A percentile compares a stretch with the other conserved stretches of the same genome.
These are phyloP conservation scores for Russula sp. DNA, from an alignment of 768 basidiomycete species.

Conservation along the genomic window DNA sequence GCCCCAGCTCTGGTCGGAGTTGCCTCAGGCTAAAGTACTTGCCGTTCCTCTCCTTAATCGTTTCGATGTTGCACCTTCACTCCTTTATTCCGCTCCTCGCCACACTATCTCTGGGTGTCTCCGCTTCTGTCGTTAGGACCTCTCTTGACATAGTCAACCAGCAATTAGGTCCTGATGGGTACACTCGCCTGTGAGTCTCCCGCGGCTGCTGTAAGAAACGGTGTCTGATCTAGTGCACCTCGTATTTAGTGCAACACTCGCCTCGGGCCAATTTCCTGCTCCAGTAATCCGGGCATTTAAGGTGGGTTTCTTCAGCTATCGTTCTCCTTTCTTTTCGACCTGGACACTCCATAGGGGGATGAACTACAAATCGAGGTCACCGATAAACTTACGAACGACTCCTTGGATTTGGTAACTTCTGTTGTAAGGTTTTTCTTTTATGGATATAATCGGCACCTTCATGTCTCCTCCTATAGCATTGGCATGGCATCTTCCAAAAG, in stretches of 20 bases:
- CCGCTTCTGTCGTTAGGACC: slow-evolving; percentile 31
- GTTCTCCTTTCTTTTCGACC: neutral
- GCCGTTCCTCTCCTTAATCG: neutral
- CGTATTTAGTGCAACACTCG: slow-evolving; percentile 7
- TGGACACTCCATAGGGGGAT: slow-evolving; percentile 5
- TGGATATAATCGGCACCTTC: no score
- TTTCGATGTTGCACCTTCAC: slow-evolving; percentile 10
- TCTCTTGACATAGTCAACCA: slow-evolving; percentile 29
- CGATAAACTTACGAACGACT: neutral
- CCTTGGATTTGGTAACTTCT: slow-evolving; percentile 20
- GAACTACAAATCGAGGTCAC: slow-evolving; percentile 11
- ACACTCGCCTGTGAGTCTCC: slow-evolving; percentile 23
- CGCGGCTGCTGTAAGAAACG: neutral
- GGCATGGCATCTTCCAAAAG: slow-evolving; percentile 33
- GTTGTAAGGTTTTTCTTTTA: slow-evolving; percentile 13
- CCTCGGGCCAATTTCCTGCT: slow-evolving; percentile 6
- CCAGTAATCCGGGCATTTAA: slow-evolving; percentile 9
- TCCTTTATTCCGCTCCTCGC: slow-evolving; percentile 13
- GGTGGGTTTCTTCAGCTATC: neutral
- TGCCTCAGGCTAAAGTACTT: slow-evolving; percentile 3
- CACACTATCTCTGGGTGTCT: slow-evolving; percentile 7
- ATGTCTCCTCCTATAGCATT: slow-evolving; percentile 25
- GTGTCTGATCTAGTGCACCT: neutral
- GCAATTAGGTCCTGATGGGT: slow-evolving; percentile 33
- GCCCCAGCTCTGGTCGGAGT: neutral